These are phyloP conservation scores for Vinca major DNA, from an alignment of 305 asterid species.

Conservation along the genomic window DNA sequence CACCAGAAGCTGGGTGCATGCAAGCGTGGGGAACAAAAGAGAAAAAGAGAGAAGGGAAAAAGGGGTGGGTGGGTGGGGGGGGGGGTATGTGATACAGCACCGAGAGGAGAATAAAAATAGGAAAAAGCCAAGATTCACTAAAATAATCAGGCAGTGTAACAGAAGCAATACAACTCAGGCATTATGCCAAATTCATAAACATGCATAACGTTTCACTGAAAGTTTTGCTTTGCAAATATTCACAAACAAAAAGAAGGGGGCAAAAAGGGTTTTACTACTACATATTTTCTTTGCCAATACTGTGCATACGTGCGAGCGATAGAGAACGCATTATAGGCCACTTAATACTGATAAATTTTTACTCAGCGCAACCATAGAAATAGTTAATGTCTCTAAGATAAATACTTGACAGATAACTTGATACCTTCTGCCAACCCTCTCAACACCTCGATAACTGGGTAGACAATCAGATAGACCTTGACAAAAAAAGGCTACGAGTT, in stretches of 20 bases:
- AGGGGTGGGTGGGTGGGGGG: too few species aligned
- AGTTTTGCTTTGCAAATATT: too few species aligned
- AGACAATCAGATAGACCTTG: too few species aligned
- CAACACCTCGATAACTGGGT: background rate
- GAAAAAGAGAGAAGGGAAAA: too few species aligned
- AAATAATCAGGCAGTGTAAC: background rate
- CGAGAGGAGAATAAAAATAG: too few species aligned
- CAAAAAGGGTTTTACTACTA: background rate
- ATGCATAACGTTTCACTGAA: background rate
- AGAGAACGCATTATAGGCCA: background rate
- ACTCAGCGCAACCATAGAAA: background rate
- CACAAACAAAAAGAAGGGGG: too few species aligned
- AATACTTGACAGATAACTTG: background rate
- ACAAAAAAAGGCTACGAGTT: too few species aligned
- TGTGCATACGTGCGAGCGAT: too few species aligned
- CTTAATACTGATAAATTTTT: background rate
- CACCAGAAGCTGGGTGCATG: background rate
- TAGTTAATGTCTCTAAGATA: background rate
- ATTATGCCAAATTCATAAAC: background rate
- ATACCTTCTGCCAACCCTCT: background rate
- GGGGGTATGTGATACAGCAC: too few species aligned
- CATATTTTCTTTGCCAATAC: background rate
- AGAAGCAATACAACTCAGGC: background rate
- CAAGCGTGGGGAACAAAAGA: background rate
- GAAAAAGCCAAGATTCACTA: background rate